Conservation (phyloP, 306 rosid species). For the Purshia tridentata region DNA sequence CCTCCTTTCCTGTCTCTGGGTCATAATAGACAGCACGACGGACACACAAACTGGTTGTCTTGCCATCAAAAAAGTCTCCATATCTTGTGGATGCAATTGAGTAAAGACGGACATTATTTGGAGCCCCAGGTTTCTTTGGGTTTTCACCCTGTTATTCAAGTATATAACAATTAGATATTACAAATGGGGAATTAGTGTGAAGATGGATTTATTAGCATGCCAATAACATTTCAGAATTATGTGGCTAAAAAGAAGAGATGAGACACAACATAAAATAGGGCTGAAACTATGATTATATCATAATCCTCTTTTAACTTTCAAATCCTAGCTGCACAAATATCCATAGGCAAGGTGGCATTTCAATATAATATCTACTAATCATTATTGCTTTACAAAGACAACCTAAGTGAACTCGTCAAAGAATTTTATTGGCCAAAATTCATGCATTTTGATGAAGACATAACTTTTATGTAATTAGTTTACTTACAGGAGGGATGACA, state of each 20-base stretch:
- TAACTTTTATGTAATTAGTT: neutral
- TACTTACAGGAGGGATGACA: slow-evolving; percentile 89
- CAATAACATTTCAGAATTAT: neutral
- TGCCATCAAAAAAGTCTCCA: slow-evolving; percentile 89
- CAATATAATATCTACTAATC: neutral
- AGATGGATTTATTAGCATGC: neutral
- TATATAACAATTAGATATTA: slow-evolving; percentile 15
- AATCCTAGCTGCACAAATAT: slow-evolving; percentile 8
- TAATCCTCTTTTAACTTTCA: neutral
- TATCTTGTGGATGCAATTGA: slow-evolving; percentile 95
- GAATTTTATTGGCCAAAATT: neutral
- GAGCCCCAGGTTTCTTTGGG: slow-evolving; percentile 89
- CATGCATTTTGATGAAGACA: neutral
- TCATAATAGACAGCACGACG: slow-evolving; percentile 96
- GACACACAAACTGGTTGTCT: slow-evolving; percentile 92
- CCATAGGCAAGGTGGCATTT: slow-evolving; percentile 7
- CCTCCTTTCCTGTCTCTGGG: slow-evolving; percentile 91
- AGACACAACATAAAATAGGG: neutral
- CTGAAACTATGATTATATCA: slow-evolving; percentile 6
- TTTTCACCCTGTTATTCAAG: slow-evolving; percentile 76
- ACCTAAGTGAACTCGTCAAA: neutral
- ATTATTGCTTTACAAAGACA: slow-evolving; percentile 6
- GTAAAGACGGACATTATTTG: slow-evolving; percentile 85
- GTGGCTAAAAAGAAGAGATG: neutral
- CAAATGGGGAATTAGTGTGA: neutral